These are phyloP conservation scores for Erodium maritimum DNA, from an alignment of 345 rosid species.

Conservation along the genomic window DNA sequence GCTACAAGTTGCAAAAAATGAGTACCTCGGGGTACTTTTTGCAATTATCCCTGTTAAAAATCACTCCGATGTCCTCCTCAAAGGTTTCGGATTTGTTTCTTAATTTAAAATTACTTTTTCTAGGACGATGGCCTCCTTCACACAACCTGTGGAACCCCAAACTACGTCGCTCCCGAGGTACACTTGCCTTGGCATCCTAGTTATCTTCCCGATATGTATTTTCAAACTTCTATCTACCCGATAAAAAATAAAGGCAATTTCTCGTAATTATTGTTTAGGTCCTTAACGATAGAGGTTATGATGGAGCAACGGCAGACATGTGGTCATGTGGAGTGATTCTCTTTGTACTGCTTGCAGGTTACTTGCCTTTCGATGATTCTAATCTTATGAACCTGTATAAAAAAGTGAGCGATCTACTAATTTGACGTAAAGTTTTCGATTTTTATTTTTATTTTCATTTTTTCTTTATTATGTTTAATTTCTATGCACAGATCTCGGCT, in stretches of 20 bases:
- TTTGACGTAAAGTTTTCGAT: conserved; percentile 6
- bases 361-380: conserved; percentile 98
- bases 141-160: conserved; percentile 94
- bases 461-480: conserved; percentile 9
- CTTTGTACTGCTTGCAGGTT: conserved; percentile 93
- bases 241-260: not conserved
- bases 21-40: too few relatives aligned
- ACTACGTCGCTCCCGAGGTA: conserved; percentile 98
- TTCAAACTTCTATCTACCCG: not conserved
- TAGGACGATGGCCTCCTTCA: conserved; percentile 97
- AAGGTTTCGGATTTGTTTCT: conserved; percentile 7
- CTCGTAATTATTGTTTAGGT: conserved; percentile 37
- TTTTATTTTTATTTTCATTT: conserved; percentile 7
- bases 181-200: conserved; percentile 8
- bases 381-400: conserved; percentile 90
- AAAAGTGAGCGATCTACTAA: conserved; percentile 56
- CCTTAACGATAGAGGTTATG: conserved; percentile 87
- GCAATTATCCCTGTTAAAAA: too few relatives aligned
- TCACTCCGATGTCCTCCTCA: not conserved
- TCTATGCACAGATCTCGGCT: conserved; percentile 54
- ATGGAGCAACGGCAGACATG: conserved; percentile 91
- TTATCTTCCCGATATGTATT: not conserved
- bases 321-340: conserved; percentile 99
- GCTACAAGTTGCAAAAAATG: too few relatives aligned
- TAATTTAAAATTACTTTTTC: conserved; percentile 11